A percentile compares a stretch with the other conserved stretches of the same genome.
Conservation (phyloP, 2,329 filamentous ascomycete species). For the Fusarium algeriense region DNA sequence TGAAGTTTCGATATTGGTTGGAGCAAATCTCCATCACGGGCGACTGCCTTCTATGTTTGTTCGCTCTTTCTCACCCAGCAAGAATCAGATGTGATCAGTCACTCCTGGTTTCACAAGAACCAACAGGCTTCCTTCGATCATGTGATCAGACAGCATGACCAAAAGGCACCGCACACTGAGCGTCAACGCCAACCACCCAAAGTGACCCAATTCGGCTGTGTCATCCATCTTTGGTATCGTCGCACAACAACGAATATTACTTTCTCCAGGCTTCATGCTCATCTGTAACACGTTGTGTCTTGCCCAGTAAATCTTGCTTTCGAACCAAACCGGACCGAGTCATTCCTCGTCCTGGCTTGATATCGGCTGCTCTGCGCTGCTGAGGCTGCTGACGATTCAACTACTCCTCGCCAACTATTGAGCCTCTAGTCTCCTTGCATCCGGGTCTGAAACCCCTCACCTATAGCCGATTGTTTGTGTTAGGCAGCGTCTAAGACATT, state of each 20-base stretch:
- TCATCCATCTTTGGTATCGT: constrained; percentile 36
- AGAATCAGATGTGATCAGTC: constrained; percentile 37
- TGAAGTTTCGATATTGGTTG: constrained; percentile 8
- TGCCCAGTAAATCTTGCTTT: constrained; percentile 9
- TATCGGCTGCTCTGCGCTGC: constrained; percentile 21
- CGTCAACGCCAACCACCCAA: constrained; percentile 28
- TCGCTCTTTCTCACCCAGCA: constrained; percentile 13
- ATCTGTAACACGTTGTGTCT: constrained; percentile 16
- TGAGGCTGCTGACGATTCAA: constrained; percentile 27
- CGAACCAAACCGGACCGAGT: constrained; percentile 7
- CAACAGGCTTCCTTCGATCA: constrained; percentile 39
- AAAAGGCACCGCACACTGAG: constrained; percentile 11
- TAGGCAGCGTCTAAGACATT: constrained; percentile 37
- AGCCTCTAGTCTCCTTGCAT: constrained; percentile 33
- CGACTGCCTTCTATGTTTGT: constrained; percentile 11
- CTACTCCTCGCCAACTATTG: constrained; percentile 12
- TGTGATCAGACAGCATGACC: constrained; percentile 42
- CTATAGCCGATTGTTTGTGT: constrained; percentile 23
- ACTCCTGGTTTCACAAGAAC: constrained; percentile 27
- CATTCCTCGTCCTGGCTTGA: constrained; percentile 14
- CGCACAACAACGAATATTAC: constrained; percentile 34
- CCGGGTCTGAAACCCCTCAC: constrained; percentile 35
- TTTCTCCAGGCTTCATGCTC: constrained; percentile 10
- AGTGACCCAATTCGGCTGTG: constrained; percentile 35
- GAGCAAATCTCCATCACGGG: constrained; percentile 20